phyloP scores from a whole-genome alignment of 2,329 filamentous ascomycete species.

The Neobulgaria alba region DNA sequence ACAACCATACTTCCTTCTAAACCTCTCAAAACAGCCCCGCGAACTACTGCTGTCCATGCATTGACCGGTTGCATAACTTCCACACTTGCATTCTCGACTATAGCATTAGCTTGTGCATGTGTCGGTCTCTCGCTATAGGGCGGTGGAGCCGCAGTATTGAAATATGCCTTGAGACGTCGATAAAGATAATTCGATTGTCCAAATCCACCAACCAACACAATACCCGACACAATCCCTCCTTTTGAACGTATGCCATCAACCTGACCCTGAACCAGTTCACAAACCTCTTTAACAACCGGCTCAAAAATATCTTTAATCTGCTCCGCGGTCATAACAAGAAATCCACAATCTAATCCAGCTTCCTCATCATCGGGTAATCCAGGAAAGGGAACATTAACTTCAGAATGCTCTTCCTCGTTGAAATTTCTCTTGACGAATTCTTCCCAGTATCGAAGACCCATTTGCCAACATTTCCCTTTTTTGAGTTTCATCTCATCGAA shows the following conservation, averaged over 20 bases:
- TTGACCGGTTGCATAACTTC: constrained; percentile 78
- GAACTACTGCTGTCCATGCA: constrained; percentile 72
- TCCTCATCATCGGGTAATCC: constrained; percentile 69
- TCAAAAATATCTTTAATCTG: constrained; percentile 69
- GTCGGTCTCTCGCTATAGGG: constrained; percentile 62
- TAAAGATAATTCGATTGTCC: constrained; percentile 73
- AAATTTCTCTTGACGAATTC: constrained; percentile 82
- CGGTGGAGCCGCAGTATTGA: constrained; percentile 42
- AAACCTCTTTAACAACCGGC: constrained; percentile 63
- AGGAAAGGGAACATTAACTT: constrained; percentile 73
- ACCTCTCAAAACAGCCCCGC: constrained; percentile 66
- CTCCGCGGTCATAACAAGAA: constrained; percentile 61
- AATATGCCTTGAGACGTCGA: constrained; percentile 60
- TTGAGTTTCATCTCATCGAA: constrained; percentile 71
- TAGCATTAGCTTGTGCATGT: constrained; percentile 43
- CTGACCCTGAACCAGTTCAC: constrained; percentile 59
- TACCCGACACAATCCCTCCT: constrained; percentile 59
- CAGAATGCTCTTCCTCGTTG: constrained; percentile 66
- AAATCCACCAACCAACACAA: constrained; percentile 74
- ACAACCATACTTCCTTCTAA: constrained; percentile 74
- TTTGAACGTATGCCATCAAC: constrained; percentile 54
- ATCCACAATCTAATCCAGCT: constrained; percentile 65
- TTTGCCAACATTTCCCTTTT: constrained; percentile 73
- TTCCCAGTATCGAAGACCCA: constrained; percentile 72
- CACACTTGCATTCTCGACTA: constrained; percentile 47